Base-by-base conservation (phyloP, 345 rosid genomes). In the Boechera divaricarpa region DNA sequence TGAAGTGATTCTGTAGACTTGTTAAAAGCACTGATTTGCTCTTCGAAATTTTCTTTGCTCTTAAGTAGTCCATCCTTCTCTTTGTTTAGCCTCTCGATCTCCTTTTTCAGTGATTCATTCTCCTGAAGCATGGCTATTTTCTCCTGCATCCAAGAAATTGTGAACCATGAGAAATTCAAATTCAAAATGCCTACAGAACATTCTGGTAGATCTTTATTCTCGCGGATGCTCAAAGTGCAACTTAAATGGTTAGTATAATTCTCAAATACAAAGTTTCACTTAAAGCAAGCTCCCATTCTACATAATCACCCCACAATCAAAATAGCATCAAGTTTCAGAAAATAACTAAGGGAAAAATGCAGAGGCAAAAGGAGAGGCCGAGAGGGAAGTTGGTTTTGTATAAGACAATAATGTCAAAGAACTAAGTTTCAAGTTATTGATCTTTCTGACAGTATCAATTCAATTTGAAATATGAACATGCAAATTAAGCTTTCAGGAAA, bases 71-170 rank as follows among this genome's bases (percentile, higher is more conserved):
- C 79, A 51, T 85, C 88, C 63, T 83, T 94, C 74, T 91, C 94
- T 7, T 81, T 78, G 60, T 72, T 84, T 79, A 91, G 75, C 66
- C 74, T 88, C 77, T 86, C 92, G 71, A 82, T 90, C 73, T 45
- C 87, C 67, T 86, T 86, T 63, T 68, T 77, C 68, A 91, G 79
- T 13, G 83, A 84, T 6, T 88, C 90, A 60, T 87, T 94, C 86
- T 84, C 88, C 74, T 86, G 89, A 74, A 92, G 85, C 97, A 94
- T 90, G 67, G 92, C 81, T 84, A 94, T 83, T 84, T 94, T 94
- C 83, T 94, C 98, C 98, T 92, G 89, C 83, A 84, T 47, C 41
- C 57, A 67, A 78, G 33, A 53, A 49, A 35, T 60, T 16, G 29
- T 61, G 65, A 60, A 68, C 70, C 39, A 68, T 60, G 54, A 67